Evolutionary conservation across 129 eudicot species (phyloP).

Genomic region (Deinandra increscens): DNA sequence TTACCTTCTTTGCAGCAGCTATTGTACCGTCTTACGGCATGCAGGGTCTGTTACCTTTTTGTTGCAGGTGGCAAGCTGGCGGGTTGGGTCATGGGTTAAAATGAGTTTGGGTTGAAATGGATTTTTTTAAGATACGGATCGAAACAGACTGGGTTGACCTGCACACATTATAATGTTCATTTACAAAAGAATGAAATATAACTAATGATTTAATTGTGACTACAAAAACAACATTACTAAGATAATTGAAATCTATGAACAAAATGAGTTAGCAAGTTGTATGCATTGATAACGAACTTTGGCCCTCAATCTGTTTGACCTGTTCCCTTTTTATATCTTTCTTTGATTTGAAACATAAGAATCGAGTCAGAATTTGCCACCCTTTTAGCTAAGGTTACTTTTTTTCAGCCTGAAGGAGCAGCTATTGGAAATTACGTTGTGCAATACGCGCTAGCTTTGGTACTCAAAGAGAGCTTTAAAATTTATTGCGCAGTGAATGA

Average conservation of each 20-base stretch:
- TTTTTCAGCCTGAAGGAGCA: constrained; percentile 88
- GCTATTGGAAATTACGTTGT: constrained; percentile 77
- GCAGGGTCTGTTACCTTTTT: constrained; percentile 55
- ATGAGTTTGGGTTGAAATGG: neutral
- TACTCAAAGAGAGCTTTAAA: constrained; percentile 95
- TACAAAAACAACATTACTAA: neutral
- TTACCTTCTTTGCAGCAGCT: constrained; percentile 91
- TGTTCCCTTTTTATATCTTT: neutral
- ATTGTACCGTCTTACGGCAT: constrained; percentile 84
- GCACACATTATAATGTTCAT: neutral
- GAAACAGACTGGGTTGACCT: neutral
- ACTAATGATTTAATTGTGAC: neutral
- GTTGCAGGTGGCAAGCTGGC: neutral
- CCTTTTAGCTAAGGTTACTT: neutral
- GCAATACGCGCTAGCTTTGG: constrained; percentile 93
- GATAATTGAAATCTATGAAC: neutral
- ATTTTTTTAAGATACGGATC: neutral
- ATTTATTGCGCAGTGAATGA: constrained; percentile 90
- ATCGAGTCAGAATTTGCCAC: neutral
- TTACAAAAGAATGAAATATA: neutral
- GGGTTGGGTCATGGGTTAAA: neutral
- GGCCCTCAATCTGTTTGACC: neutral
- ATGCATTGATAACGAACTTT: neutral
- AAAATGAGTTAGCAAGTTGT: neutral
- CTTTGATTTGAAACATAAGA: neutral